Evolutionary conservation across 176 grass and related monocot species (phyloP).

Genomic region (Oryza glaberrima): DNA sequence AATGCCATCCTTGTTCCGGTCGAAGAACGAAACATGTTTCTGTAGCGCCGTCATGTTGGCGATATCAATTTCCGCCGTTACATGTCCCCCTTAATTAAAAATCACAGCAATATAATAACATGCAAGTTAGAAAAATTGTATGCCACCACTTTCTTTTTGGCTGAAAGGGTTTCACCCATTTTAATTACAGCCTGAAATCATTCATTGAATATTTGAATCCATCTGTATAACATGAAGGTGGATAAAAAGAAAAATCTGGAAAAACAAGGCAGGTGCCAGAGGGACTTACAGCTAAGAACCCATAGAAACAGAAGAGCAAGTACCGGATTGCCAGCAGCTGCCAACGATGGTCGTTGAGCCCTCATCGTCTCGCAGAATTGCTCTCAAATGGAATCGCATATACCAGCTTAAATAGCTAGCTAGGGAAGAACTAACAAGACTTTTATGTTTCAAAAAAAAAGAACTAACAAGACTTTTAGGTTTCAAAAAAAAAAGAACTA

Average conservation of each 20-base stretch:
- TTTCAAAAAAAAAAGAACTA: too few relatives aligned
- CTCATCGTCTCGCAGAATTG: too few relatives aligned
- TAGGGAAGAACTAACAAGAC: too few relatives aligned
- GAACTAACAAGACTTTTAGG: too few relatives aligned
- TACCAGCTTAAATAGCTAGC: too few relatives aligned
- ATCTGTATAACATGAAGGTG: neutral
- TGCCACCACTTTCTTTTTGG: neutral
- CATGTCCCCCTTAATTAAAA: slow-evolving; percentile 11
- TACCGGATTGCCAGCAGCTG: neutral
- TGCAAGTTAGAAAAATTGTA: neutral
- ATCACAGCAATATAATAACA: neutral
- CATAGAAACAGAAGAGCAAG: slow-evolving; percentile 20
- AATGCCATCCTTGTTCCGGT: slow-evolving; percentile 66
- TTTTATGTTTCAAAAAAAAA: too few relatives aligned
- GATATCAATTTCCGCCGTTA: neutral
- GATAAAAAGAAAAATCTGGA: neutral
- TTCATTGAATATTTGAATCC: neutral
- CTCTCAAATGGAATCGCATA: too few relatives aligned
- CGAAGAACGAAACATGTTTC: slow-evolving; percentile 70
- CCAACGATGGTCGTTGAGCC: too few relatives aligned
- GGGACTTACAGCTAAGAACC: slow-evolving; percentile 25
- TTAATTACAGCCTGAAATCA: neutral
- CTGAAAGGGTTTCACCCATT: neutral
- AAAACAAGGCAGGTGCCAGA: neutral
- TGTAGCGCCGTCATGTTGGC: slow-evolving; percentile 59